phyloP scores from a whole-genome alignment of 768 basidiomycete genomes.

The Hydnum rufescens region DNA sequence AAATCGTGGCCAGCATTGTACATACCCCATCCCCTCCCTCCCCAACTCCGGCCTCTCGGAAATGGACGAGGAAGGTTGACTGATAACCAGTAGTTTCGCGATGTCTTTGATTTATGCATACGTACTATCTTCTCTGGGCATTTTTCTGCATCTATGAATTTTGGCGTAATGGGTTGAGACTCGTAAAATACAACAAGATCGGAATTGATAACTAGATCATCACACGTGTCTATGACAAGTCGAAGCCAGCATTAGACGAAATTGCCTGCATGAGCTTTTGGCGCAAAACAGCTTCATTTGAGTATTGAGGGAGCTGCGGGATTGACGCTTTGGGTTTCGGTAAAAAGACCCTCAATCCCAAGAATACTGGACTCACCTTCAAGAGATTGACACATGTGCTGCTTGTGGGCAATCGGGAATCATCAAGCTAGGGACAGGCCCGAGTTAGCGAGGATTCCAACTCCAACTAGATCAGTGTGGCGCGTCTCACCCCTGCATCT shows the following conservation, averaged over 20 bases:
- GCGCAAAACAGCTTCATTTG: constrained; percentile 39
- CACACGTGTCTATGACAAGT: constrained; percentile 40
- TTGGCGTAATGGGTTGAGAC: no score
- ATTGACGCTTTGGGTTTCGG: constrained; percentile 2
- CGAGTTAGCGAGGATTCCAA: not conserved
- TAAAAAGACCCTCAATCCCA: constrained; percentile 1
- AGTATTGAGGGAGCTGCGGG: constrained; percentile 48
- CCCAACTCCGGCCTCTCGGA: constrained; percentile 30
- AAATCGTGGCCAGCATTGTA: constrained; percentile 20
- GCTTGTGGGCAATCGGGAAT: constrained; percentile 47
- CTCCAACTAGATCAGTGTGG: not conserved
- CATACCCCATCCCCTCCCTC: constrained; percentile 18
- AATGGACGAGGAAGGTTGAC: constrained; percentile 59
- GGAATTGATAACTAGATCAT: not conserved
- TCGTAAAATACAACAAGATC: no score
- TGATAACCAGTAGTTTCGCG: constrained; percentile 9
- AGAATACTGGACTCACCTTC: constrained; percentile 32
- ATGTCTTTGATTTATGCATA: constrained; percentile 20
- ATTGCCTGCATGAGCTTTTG: constrained; percentile 75
- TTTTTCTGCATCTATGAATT: not conserved
- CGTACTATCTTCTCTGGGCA: not conserved
- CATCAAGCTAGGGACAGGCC: constrained; percentile 32
- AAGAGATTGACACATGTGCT: constrained; percentile 87
- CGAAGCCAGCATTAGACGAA: constrained; percentile 76
- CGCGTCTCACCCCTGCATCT: constrained; percentile 32